phyloP scores from a whole-genome alignment of 306 rosid species.

The Trifolium fragiferum region DNA sequence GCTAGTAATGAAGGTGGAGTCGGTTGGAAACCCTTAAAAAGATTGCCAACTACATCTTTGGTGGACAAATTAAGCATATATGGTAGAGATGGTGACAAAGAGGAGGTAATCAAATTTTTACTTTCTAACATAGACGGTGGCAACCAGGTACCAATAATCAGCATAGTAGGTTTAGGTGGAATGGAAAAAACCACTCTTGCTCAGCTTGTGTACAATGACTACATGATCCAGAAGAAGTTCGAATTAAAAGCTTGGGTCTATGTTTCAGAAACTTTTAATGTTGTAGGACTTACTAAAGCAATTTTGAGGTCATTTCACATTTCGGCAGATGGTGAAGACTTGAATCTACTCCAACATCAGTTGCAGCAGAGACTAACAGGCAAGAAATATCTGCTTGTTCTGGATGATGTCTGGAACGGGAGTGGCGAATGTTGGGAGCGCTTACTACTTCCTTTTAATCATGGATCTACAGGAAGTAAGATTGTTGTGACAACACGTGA shows the following conservation, averaged over 20 bases:
- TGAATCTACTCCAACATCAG: not conserved
- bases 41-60: not conserved
- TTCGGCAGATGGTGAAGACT: not conserved
- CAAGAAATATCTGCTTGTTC: not conserved
- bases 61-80: not conserved
- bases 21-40: not conserved
- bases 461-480: not conserved
- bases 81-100: slow-evolving; percentile 1
- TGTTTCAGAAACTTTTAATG: not conserved
- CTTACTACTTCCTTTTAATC: not conserved
- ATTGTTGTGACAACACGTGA: not conserved
- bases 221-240: not conserved
- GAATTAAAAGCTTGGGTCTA: not conserved
- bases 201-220: not conserved
- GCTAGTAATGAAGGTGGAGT: not conserved
- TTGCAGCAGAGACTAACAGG: not conserved
- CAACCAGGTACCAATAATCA: not conserved
- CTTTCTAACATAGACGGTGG: not conserved
- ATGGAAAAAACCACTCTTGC: not conserved
- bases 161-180: not conserved
- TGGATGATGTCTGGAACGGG: not conserved
- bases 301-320: not conserved
- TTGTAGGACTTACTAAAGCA: not conserved
- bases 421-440: not conserved
- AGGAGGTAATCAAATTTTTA: not conserved